Evolutionary conservation across 2,329 filamentous ascomycete species (phyloP).

Genomic region (Xylariaceae sp.): DNA sequence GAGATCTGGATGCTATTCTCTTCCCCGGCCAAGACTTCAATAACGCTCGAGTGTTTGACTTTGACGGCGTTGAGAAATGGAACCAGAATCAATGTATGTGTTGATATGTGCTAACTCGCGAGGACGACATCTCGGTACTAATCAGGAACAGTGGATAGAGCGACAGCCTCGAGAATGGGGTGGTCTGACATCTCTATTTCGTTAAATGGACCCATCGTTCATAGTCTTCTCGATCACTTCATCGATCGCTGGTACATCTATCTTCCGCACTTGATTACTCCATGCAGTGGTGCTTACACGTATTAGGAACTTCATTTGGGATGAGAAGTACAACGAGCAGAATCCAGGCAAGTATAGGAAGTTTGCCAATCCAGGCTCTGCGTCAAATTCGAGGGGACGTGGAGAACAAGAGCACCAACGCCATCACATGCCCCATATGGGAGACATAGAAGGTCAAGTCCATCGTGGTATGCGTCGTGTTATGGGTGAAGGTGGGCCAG

Average conservation of each 20-base stretch:
- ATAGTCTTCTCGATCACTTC: slow-evolving; percentile 76
- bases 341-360: slow-evolving; percentile 50
- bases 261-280: background rate
- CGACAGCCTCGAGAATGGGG: slow-evolving; percentile 79
- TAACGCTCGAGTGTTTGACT: slow-evolving; percentile 81
- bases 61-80: slow-evolving; percentile 73
- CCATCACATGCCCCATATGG: slow-evolving; percentile 30
- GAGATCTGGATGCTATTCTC: slow-evolving; percentile 69
- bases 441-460: slow-evolving; percentile 44
- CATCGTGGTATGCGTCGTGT: slow-evolving; percentile 39
- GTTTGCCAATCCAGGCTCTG: slow-evolving; percentile 17
- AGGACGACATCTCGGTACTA: background rate
- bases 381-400: slow-evolving; percentile 6
- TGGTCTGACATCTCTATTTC: slow-evolving; percentile 87
- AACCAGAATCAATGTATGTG: slow-evolving; percentile 71
- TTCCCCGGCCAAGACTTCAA: slow-evolving; percentile 94
- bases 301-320: slow-evolving; percentile 75
- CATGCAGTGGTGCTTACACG: slow-evolving; percentile 12
- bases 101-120: background rate
- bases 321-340: slow-evolving; percentile 68
- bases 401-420: slow-evolving; percentile 18
- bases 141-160: slow-evolving; percentile 62
- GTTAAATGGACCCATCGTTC: slow-evolving; percentile 69
- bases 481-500: slow-evolving; percentile 34
- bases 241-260: slow-evolving; percentile 67